These are phyloP conservation scores for Pseudoturritis turrita DNA, from an alignment of 345 rosid species.

Conservation along the genomic window DNA sequence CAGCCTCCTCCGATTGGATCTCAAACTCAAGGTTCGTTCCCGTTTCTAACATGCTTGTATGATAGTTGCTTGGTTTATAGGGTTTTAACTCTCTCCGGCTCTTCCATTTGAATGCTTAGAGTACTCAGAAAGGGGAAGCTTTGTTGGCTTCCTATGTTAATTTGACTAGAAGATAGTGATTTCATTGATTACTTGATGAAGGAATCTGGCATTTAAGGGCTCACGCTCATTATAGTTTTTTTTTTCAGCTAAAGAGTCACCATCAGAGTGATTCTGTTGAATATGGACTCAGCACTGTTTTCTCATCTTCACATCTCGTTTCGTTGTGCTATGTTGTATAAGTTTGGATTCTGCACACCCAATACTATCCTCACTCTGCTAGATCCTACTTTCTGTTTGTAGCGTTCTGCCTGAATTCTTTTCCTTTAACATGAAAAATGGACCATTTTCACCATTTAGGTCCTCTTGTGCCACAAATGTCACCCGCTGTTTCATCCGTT, in stretches of 20 bases:
- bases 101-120: too few relatives aligned
- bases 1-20: conserved; percentile 30
- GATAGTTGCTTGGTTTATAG: too few relatives aligned
- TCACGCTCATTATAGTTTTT: too few relatives aligned
- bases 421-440: neutral
- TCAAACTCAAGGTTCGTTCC: conserved; percentile 30
- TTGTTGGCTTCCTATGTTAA: too few relatives aligned
- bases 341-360: neutral
- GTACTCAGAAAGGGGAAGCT: too few relatives aligned
- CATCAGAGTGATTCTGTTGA: neutral
- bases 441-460: neutral
- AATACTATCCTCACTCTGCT: neutral
- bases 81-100: too few relatives aligned
- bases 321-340: neutral
- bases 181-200: too few relatives aligned
- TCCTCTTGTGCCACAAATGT: neutral
- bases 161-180: neutral
- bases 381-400: neutral
- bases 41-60: too few relatives aligned
- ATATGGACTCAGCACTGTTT: neutral
- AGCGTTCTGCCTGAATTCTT: neutral
- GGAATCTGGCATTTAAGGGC: too few relatives aligned
- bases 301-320: neutral
- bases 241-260: neutral
- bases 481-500: conserved; percentile 6